Conservation (phyloP, 345 rosid genomes). For the Ailanthus altissimus region DNA sequence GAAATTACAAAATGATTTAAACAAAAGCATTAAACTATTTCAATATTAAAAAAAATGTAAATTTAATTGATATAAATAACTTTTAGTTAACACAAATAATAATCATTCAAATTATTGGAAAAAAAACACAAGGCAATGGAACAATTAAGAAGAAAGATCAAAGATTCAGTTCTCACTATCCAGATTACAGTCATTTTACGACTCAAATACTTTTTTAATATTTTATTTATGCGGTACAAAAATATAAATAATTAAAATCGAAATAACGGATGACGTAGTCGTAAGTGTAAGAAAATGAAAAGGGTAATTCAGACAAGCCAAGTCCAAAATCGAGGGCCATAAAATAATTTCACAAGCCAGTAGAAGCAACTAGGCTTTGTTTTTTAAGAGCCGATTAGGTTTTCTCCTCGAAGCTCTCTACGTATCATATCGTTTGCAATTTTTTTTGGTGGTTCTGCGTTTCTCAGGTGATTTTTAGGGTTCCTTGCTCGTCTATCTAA, state of each 20-base stretch:
- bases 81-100: too few species aligned
- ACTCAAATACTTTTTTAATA: too few species aligned
- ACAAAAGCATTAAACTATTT: too few species aligned
- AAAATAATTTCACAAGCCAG: constrained; percentile 18
- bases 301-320: constrained; percentile 2
- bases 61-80: too few species aligned
- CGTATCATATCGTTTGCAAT: not conserved
- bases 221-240: too few species aligned
- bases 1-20: too few species aligned
- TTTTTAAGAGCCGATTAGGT: constrained; percentile 24
- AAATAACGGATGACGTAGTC: not conserved
- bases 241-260: not conserved
- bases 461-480: constrained; percentile 40
- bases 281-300: not conserved
- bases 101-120: too few species aligned
- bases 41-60: too few species aligned
- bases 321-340: not conserved
- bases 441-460: constrained; percentile 34
- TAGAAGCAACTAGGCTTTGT: constrained; percentile 20
- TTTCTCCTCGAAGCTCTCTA: not conserved
- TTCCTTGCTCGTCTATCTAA: not conserved
- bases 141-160: too few species aligned
- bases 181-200: too few species aligned
- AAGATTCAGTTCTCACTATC: too few species aligned
- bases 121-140: too few species aligned